phyloP scores from a whole-genome alignment of 2,329 filamentous ascomycete genomes.

The Fusarium nurragi region DNA sequence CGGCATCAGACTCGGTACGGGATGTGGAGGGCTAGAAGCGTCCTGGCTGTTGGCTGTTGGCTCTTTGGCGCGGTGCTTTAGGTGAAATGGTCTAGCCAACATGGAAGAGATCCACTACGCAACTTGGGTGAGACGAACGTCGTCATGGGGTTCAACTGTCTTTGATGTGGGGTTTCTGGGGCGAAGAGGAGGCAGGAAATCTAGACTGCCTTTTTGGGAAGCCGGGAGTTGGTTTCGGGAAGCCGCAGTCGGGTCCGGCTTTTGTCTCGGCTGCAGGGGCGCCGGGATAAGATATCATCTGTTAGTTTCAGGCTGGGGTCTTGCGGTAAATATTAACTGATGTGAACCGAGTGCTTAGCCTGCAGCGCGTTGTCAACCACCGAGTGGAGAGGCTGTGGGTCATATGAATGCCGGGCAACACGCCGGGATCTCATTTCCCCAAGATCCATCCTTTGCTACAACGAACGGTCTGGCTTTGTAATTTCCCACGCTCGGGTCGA shows the following conservation, averaged over 20 bases:
- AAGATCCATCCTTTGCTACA: conserved; percentile 7
- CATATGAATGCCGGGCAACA: conserved; percentile 21
- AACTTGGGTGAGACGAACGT: conserved; percentile 8
- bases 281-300: not conserved
- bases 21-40: conserved; percentile 18
- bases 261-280: conserved; percentile 35
- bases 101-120: conserved; percentile 10
- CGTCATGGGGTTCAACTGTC: conserved; percentile 33
- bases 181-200: conserved; percentile 36
- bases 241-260: conserved; percentile 39
- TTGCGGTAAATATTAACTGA: not conserved
- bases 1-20: conserved; percentile 36
- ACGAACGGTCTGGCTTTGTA: not conserved
- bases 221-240: conserved; percentile 46
- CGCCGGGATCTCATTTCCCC: conserved; percentile 21
- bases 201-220: conserved; percentile 41
- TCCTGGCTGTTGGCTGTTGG: too few relatives aligned
- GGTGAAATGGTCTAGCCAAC: conserved; percentile 11
- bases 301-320: not conserved
- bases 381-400: conserved; percentile 7
- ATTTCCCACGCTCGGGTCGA: not conserved
- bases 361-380: not conserved
- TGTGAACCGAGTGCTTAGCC: conserved; percentile 2
- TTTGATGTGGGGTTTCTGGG: conserved; percentile 42
- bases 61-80: conserved; percentile 5